Conservation (phyloP, 495 filamentous ascomycete species). For the Podospora didyma region DNA sequence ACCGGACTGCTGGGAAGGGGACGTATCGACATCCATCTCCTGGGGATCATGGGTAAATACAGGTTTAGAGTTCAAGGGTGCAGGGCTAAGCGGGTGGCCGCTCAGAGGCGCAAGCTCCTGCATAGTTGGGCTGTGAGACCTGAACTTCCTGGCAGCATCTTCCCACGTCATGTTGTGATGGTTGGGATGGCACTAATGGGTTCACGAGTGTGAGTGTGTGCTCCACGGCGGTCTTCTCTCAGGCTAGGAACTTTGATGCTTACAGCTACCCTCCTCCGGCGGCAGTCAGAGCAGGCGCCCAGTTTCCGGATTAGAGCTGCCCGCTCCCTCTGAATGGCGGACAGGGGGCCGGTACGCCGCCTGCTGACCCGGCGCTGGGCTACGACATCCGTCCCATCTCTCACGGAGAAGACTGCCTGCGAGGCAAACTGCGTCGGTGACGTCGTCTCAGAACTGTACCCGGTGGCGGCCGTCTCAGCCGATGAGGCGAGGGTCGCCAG, state of each 20-base stretch:
- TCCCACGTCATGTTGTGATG: conserved; percentile 51
- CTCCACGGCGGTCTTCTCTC: not conserved
- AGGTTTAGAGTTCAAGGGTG: conserved; percentile 28
- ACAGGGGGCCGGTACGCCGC: conserved; percentile 44
- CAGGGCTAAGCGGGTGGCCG: conserved; percentile 39
- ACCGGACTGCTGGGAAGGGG: conserved; percentile 26
- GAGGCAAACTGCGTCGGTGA: conserved; percentile 16
- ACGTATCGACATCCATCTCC: conserved; percentile 34
- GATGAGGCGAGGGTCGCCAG: conserved; percentile 31
- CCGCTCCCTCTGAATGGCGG: conserved; percentile 41
- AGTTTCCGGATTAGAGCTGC: conserved; percentile 48
- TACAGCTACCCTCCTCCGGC: conserved; percentile 47
- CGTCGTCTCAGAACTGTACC: conserved; percentile 41
- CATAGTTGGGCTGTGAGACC: conserved; percentile 33
- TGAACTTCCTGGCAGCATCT: conserved; percentile 42
- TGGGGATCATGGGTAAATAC: conserved; percentile 38
- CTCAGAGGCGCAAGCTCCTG: conserved; percentile 35
- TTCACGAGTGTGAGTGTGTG: conserved; percentile 3
- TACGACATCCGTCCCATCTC: conserved; percentile 42
- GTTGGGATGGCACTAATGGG: conserved; percentile 43
- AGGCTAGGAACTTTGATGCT: conserved; percentile 13
- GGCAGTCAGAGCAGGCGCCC: conserved; percentile 45
- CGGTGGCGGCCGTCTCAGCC: conserved; percentile 36
- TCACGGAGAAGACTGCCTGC: conserved; percentile 46
- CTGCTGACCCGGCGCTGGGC: conserved; percentile 42